Base-by-base conservation (phyloP, 495 filamentous ascomycete genomes). In the Jackrogersella minutella region DNA sequence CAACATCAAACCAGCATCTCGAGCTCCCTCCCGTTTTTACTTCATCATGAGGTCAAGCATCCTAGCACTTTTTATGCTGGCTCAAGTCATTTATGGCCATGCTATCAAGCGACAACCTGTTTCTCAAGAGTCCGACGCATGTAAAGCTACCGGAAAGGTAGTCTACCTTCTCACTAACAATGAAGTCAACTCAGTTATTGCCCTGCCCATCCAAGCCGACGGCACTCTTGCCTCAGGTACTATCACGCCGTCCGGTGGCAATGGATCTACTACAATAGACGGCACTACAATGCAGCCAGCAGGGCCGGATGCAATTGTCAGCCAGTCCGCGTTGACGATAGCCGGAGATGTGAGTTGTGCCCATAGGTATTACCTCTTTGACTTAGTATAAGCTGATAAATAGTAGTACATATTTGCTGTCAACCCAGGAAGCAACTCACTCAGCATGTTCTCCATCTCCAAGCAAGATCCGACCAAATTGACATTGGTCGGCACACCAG, bases 381-480 rank as follows among this genome's bases (percentile, higher is more conserved):
- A 41, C 16, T 47, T 22, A 22, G 19, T 17, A 17, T 21, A 16
- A 31, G 2, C 54, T 77, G 28, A 67, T 28, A 2, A 8, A 22
- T 0, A 44, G n/a, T 49, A 83, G 80, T 34, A 58, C 54, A 54
- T 88, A 28, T 85, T 88, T 53, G 84, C 82, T 19, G 85, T 88
- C 34, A 88, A 88, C 71, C 74, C 86, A n/a, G 85, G 85, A 30
- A 87, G 82, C 34, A 85, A 87, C 69, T 82, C 83, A 2, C 37
- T 86, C 2, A 80, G 77, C 58, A 82, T 87, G 81, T 74, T 89
- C 40, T 59, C 72, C 46, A 87, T 89, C 72, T 70, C 70, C 17
- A 51, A 71, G 0, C 13, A 61, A 4, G 71, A 87, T 66, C 80
- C 86, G 3, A 80, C 78, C 21, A 58, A 77, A 7, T 68, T 86